Evolutionary conservation across 2,329 filamentous ascomycete genomes (phyloP), one percentile per base, ranked within the genome.

Genomic region (Plenodomus biglobosus): DNA sequence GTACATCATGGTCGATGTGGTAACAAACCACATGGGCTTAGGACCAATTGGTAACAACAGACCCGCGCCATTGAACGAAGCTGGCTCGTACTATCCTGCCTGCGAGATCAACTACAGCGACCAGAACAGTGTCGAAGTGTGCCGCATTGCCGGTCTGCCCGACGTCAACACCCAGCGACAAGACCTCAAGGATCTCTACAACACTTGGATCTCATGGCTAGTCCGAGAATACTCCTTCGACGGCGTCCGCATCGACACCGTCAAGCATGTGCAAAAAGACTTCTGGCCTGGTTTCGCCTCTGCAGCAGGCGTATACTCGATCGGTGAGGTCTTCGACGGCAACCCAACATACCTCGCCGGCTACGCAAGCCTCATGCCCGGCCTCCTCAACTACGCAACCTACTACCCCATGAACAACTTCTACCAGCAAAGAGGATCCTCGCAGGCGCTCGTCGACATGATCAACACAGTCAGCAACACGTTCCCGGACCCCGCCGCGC

Each of bases 291-390:
- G 61, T 0, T 86, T 85, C 56, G 70, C 76, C 18, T 58, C 73
- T 6, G 78, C 77, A 2, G 76, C 81, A 1, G 83, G 81, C 3
- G 79, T 85, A 1, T 85, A 84, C 64, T 74, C 77, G 4, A 74
- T 85, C 13, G 84, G 84, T 8, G 84, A 87, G 61, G 82, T 85
- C 2, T 79, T 76, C 42, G 74, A 82, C 24, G 81, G 81, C 21
- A 72, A 80, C 53, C 75, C 80, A 1, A 51, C 66, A 8, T 82
- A 81, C 55, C 70, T 81, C 0, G 71, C 76, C 17, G 76, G 76
- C 8, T 86, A 83, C 59, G 76, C 82, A 37, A 68, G 74, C 40
- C 66, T 76, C 45, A 77, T 85, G 73, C 75, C 75, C n/a, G 83
- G 82, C 13, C 67, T 86, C 22, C 69, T 86, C 51, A 84, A 87